Evolutionary conservation across 345 rosid species (phyloP), one percentile per base, ranked within the genome.

Genomic region (Cochlearia excelsa): DNA sequence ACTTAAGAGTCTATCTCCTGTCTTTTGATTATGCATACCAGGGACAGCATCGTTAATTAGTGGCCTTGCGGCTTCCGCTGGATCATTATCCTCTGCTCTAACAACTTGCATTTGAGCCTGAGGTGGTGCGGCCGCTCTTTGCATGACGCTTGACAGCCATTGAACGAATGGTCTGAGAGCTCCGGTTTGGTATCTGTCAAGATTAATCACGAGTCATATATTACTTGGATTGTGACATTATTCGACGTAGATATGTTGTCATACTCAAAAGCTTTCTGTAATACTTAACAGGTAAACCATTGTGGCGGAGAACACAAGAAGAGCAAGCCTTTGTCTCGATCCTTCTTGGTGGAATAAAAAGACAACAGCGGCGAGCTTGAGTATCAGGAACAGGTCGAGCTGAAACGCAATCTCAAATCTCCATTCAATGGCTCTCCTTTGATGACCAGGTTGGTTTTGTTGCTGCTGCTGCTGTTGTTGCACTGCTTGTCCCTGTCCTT

Each of bases 321-420:
- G 82, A 40, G 78, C 70, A 29, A 86, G 82, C 73, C 91, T 81
- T 73, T 81, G 87, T 65, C 91, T 86, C 0, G 97, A 89, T 60
- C 97, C 97, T 77, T 86, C 97, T 80, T 86, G 97, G 81, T 82
- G 81, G 83, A 89, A 81, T 76, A 89, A 57, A 76, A 80, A 86
- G 53, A 90, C 82, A 11, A 86, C 92, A 16, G 84, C 92, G 16
- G 84, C 95, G 56, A 90, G 84, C 82, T 90, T 90, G 40, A 90
- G 64, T 52, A 90, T 81, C 33, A 90, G 86, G 57, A 86, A 71
- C 71, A 86, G 75, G 72, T 90, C 95, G 7, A 90, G 80, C 78
- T 81, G 88, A 74, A 86, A 79, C 27, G 92, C 95, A 27, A 90
- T 79, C 55, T 84, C 86, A 67, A 86, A 83, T 74, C 95, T 86